A percentile compares a stretch with the other conserved stretches of the same genome.
These are phyloP conservation scores for Apiosordaria backusii DNA, from an alignment of 495 filamentous ascomycete species.

Conservation along the genomic window DNA sequence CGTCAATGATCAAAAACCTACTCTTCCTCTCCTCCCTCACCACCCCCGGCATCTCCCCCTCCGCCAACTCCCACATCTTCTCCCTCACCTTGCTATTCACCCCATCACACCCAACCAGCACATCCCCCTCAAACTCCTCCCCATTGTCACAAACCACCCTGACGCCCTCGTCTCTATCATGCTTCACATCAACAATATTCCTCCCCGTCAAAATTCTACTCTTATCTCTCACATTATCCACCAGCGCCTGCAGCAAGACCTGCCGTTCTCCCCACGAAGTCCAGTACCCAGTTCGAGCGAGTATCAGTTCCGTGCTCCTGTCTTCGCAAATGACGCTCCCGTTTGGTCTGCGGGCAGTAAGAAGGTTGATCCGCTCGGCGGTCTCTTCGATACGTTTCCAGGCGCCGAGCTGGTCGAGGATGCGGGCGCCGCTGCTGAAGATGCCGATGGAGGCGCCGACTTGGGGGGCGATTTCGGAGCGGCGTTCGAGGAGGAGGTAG, in stretches of 20 bases:
- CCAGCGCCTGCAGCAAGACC: slow-evolving; percentile 15
- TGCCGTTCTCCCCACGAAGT: slow-evolving; percentile 16
- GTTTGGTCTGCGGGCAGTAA: background rate
- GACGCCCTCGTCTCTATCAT: slow-evolving; percentile 10
- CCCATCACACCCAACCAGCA: slow-evolving; percentile 47
- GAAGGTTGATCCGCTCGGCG: background rate
- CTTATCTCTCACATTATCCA: slow-evolving; percentile 18
- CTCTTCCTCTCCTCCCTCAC: slow-evolving; percentile 19
- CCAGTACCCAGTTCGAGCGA: slow-evolving; percentile 30
- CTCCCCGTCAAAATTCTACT: slow-evolving; percentile 19
- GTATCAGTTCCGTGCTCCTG: background rate
- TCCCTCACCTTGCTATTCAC: slow-evolving; percentile 45
- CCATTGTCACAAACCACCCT: slow-evolving; percentile 35
- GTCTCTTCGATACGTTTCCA: slow-evolving; percentile 20
- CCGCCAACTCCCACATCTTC: slow-evolving; percentile 36
- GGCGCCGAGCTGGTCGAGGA: slow-evolving; percentile 37
- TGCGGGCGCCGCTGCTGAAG: slow-evolving; percentile 20
- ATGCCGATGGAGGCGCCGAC: slow-evolving; percentile 24
- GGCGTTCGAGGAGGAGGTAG: slow-evolving; percentile 23
- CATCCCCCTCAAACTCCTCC: slow-evolving; percentile 34
- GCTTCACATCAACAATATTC: slow-evolving; percentile 14
- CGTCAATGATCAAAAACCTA: background rate
- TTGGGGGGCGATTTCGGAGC: slow-evolving; percentile 16
- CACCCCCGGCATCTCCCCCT: slow-evolving; percentile 1
- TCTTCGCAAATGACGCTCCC: slow-evolving; percentile 2